Evolutionary conservation across 2,329 filamentous ascomycete species (phyloP), one percentile per base, ranked within the genome.

Genomic region (Fusarium floridanum): DNA sequence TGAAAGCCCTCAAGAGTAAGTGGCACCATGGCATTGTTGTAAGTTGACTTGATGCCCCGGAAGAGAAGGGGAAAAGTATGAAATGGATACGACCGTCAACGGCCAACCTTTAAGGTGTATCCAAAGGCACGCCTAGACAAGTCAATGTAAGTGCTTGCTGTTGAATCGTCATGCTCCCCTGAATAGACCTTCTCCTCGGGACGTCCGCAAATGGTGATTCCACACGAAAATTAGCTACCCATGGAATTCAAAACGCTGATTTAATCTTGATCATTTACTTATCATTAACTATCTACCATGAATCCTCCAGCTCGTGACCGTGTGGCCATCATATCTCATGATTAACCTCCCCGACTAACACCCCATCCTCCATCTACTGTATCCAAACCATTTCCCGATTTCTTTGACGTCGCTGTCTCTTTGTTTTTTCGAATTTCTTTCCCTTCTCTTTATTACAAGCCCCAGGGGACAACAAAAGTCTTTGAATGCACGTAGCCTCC

Each of bases 231-330:
- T 22, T 22, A 7, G 11, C 6, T 43, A 3, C 41, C n/a, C 24
- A 32, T 29, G 50, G 8, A n/a, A 55, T 55, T 5, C n/a, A 16
- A 56, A 56, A 57, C 37, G 32, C 29, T 9, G 32, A 70, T 43
- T 3, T 17, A 57, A 34, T 60, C 37, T 63, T 66, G 50, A 37
- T 72, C 36, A 61, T 61, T 70, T 66, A 67, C 65, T 29, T 43
- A 34, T 73, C 64, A 55, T 75, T 67, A 61, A 61, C 43, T 76
- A 75, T 72, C 61, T 78, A 75, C 70, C 53, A 59, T 48, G 36
- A 63, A 53, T 55, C 34, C 59, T 32, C 37, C 57, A 24, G 62
- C 50, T 43, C 39, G 57, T 68, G 76, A 62, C 72, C 71, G 67
- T 61, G 68, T 77, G 67, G 68, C 55, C 74, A 70, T 63, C 27